Evolutionary conservation across 2,329 filamentous ascomycete genomes (phyloP).

Genomic region (Monosporascus sp.): DNA sequence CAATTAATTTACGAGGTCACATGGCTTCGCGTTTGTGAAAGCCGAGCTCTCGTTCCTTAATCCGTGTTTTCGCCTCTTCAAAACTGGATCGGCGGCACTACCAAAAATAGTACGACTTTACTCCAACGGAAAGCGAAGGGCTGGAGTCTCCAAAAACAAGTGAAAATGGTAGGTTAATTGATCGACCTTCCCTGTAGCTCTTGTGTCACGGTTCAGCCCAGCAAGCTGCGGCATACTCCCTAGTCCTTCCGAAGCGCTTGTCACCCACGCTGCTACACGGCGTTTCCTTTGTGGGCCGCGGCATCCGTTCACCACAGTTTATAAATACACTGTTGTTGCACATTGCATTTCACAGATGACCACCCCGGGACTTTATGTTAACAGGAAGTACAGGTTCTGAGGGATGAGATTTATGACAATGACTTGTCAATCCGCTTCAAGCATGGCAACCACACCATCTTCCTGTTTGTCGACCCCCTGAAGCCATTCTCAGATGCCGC

Average conservation of each 20-base stretch:
- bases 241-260: too few relatives aligned
- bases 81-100: too few relatives aligned
- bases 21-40: constrained; percentile 11
- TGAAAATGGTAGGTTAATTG: constrained; percentile 11
- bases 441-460: constrained; percentile 64
- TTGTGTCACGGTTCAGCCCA: too few relatives aligned
- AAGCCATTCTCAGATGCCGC: constrained; percentile 53
- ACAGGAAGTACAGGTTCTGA: constrained; percentile 9
- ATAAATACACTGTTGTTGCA: neutral
- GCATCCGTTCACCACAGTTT: neutral
- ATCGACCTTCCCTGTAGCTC: neutral
- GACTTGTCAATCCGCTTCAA: constrained; percentile 64
- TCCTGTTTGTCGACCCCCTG: constrained; percentile 58
- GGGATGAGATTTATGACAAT: constrained; percentile 15
- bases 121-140: too few relatives aligned
- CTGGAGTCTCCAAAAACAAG: too few relatives aligned
- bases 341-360: too few relatives aligned
- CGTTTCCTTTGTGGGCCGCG: neutral
- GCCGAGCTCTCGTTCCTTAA: neutral
- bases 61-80: neutral
- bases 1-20: constrained; percentile 4
- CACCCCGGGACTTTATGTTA: too few relatives aligned
- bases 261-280: too few relatives aligned
- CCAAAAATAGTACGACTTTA: too few relatives aligned
- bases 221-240: too few relatives aligned